Evolutionary conservation across 257 asterid genomes (phyloP), one percentile per base, ranked within the genome.

Genomic region (Solanum verrucosum): DNA sequence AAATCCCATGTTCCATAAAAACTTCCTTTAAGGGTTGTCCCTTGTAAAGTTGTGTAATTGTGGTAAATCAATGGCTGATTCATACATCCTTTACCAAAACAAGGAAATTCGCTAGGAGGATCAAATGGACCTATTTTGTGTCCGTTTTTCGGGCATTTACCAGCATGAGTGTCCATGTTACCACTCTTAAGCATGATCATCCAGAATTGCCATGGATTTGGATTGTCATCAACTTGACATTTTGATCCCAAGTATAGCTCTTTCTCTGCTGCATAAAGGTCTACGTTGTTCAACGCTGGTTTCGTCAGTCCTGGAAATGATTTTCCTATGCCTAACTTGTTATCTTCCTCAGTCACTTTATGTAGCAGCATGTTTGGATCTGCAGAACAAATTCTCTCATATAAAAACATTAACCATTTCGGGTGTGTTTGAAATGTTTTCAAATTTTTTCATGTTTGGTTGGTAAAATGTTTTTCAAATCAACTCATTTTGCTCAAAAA

Each of bases 161-260:
- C 96, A 2, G 98, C 98, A 25, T 73, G 92, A 5, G 98, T 96
- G 59, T 96, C 98, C 98, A 94, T 96, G 83, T 95, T 96, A 7
- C 99, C 98, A 88, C 90, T 96, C 88, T 96, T 95, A 2, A 95
- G 93, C 99, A 96, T 96, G 89, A 95, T 92, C 99, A 95, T 95
- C 99, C 99, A 96, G 84, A 95, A 95, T 34, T 95, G 97, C 99
- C 99, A 96, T 87, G 98, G 98, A 21, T 91, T 90, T 37, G 96
- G 95, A 13, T 83, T 84, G 91, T 93, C 98, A 42, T 92, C 88
- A 23, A 95, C 98, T 91, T 93, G 93, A 71, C 98, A 96, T 92
- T 94, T 95, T 2, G 86, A 59, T 33, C 99, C 98, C 74, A 96
- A 84, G 77, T 93, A 96, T 14, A 92, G 84, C 77, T 96, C 99